Evolutionary conservation across 2,329 filamentous ascomycete genomes (phyloP), one percentile per base, ranked within the genome.

Genomic region (Diplodia intermedia): DNA sequence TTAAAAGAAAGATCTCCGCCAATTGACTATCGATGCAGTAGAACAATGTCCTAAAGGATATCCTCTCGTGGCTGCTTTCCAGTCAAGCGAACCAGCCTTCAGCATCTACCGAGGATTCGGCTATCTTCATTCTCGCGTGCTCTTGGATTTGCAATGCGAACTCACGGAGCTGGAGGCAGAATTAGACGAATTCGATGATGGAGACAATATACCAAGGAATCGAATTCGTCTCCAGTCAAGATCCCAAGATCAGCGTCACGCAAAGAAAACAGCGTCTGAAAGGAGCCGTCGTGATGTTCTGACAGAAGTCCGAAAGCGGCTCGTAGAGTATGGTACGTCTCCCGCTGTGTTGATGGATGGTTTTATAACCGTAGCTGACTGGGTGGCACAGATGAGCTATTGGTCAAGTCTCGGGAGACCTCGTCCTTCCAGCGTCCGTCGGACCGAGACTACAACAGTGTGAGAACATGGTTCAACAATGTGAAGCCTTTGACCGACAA

Each of bases 381-480:
- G 65, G 12, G 72, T 68, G 23, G 12, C 15, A 73, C n/a, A 70
- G 76, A 82, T 60, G 76, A 79, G 60, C 69, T 82, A 0, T 72
- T 82, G 8, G 76, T 81, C 66, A 81, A 81, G 68, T 75, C 78
- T 1, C 69, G 77, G 18, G 74, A 74, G 14, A 71, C 82, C 0
- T 72, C 75, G 18, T 72, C 76, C 0, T 78, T 82, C 52, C 78
- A 81, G 50, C 75, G 72, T 38, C 81, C 80, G 1, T 78, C 76
- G 7, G 74, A 77, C 15, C 75, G 78, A 14, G 80, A 82, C 56
- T 82, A 81, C 61, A 73, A 74, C 15, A 79, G 76, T 55, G 76
- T 82, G 0, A 71, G 75, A 2, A 73, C 76, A 3, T 82, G 79
- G 69, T 72, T 81, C 61, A 68, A 73, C 62, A 79, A 79, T 26